These are phyloP conservation scores for Mastigamoeba balamuthi DNA, from an alignment of 78 protist species.

Conservation along the genomic window DNA sequence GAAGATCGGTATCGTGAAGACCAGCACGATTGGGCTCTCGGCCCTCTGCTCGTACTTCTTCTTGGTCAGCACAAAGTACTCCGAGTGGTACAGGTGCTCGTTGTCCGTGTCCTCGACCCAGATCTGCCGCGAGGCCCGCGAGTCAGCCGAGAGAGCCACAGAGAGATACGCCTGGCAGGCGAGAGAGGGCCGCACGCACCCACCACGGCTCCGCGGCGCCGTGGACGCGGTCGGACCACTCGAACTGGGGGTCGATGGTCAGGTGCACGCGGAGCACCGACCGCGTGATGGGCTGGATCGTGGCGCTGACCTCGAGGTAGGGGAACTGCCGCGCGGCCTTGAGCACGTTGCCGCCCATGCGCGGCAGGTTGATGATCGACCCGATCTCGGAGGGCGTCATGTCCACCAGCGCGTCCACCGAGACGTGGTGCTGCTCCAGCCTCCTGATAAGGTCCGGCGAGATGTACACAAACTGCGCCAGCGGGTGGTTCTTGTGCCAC, in stretches of 20 bases:
- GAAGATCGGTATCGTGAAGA: slow-evolving; percentile 72
- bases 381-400: slow-evolving; percentile 70
- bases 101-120: slow-evolving; percentile 25
- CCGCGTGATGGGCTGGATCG: slow-evolving; percentile 89
- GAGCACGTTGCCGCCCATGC: slow-evolving; percentile 27
- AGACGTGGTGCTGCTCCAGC: not conserved
- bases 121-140: too few species aligned
- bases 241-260: slow-evolving; percentile 37
- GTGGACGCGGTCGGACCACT: slow-evolving; percentile 50
- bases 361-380: slow-evolving; percentile 25
- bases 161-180: not conserved
- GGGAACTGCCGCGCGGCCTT: slow-evolving; percentile 64
- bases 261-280: slow-evolving; percentile 70
- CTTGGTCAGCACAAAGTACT: slow-evolving; percentile 54
- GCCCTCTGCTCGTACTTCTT: slow-evolving; percentile 2
- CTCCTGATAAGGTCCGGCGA: not conserved
- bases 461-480: slow-evolving; percentile 49
- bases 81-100: slow-evolving; percentile 79
- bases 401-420: slow-evolving; percentile 55
- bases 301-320: slow-evolving; percentile 36
- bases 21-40: slow-evolving; percentile 28
- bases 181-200: slow-evolving; percentile 71
- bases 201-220: slow-evolving; percentile 72
- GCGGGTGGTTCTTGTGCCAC: slow-evolving; percentile 69
- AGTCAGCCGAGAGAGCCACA: too few species aligned